Conservation (phyloP, 202 grass and related monocot species). For the Schoenoplectus triqueter region DNA sequence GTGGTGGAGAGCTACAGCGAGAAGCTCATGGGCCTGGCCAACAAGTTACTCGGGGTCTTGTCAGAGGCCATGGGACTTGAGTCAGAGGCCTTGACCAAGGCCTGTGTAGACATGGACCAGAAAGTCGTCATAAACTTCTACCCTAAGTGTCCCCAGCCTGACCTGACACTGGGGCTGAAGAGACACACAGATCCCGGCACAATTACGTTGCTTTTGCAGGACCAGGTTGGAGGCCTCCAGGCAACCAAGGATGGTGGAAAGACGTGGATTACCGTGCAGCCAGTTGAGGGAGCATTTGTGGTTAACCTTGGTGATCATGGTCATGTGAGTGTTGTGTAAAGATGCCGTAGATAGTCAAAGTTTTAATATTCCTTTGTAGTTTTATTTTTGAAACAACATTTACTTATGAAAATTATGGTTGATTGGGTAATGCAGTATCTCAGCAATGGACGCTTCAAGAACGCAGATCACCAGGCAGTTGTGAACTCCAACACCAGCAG, state of each 20-base stretch:
- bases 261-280: conserved; percentile 88
- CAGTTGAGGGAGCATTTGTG: conserved; percentile 68
- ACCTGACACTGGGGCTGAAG: conserved; percentile 92
- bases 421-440: conserved; percentile 50
- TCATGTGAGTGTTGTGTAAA: conserved; percentile 52
- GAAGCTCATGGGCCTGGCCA: conserved; percentile 64
- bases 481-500: conserved; percentile 80
- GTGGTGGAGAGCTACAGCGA: conserved; percentile 80
- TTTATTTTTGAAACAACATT: not conserved
- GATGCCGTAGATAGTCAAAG: not conserved
- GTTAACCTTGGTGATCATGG: conserved; percentile 96
- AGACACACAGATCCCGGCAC: conserved; percentile 90
- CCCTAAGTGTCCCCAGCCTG: conserved; percentile 81
- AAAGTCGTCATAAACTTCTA: conserved; percentile 97
- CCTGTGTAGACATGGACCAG: conserved; percentile 93
- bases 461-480: conserved; percentile 86
- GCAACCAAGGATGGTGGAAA: conserved; percentile 77
- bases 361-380: not conserved
- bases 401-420: not conserved
- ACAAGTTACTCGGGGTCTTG: conserved; percentile 76
- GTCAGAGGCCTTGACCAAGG: conserved; percentile 51
- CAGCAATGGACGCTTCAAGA: conserved; percentile 96
- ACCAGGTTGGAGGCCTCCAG: conserved; percentile 96
- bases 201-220: conserved; percentile 89
- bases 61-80: conserved; percentile 88